phyloP scores from a whole-genome alignment of 2,329 filamentous ascomycete genomes.

The Diaporthe velutina region DNA sequence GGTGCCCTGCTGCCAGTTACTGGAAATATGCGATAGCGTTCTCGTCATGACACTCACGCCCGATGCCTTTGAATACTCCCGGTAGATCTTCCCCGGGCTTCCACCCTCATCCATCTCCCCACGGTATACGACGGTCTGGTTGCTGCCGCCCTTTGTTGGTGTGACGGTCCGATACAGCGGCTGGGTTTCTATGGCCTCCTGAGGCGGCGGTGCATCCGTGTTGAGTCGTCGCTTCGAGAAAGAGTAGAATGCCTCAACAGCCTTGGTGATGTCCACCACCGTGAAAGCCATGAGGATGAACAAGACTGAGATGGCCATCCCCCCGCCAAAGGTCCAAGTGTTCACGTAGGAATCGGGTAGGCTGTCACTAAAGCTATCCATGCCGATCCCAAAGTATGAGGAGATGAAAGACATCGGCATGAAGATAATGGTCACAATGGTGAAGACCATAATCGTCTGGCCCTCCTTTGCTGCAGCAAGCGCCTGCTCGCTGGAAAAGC shows the following conservation, averaged over 20 bases:
- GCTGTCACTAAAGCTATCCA: slow-evolving; percentile 58
- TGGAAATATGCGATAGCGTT: slow-evolving; percentile 35
- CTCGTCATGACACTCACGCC: slow-evolving; percentile 37
- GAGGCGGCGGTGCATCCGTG: neutral
- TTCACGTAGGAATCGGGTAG: slow-evolving; percentile 45
- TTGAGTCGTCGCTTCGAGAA: slow-evolving; percentile 26
- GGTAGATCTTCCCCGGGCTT: slow-evolving; percentile 31
- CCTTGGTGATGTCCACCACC: slow-evolving; percentile 50
- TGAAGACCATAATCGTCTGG: slow-evolving; percentile 59
- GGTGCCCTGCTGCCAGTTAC: slow-evolving; percentile 4
- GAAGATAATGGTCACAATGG: slow-evolving; percentile 60
- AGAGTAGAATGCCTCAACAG: slow-evolving; percentile 36
- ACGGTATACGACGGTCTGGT: slow-evolving; percentile 34
- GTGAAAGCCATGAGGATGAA: slow-evolving; percentile 55
- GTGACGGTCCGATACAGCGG: slow-evolving; percentile 21
- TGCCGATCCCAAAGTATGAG: slow-evolving; percentile 58
- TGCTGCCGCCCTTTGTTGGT: slow-evolving; percentile 16
- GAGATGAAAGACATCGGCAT: slow-evolving; percentile 59
- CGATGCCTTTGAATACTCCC: slow-evolving; percentile 37
- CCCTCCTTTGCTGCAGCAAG: slow-evolving; percentile 67
- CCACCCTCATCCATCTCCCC: slow-evolving; percentile 31
- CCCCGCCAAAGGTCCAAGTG: slow-evolving; percentile 52
- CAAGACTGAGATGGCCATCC: slow-evolving; percentile 53
- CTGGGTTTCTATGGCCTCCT: neutral
- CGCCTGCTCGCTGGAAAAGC: slow-evolving; percentile 72